These are phyloP conservation scores for Stereocaulon alpinum DNA, from an alignment of 495 filamentous ascomycete species.

Conservation along the genomic window DNA sequence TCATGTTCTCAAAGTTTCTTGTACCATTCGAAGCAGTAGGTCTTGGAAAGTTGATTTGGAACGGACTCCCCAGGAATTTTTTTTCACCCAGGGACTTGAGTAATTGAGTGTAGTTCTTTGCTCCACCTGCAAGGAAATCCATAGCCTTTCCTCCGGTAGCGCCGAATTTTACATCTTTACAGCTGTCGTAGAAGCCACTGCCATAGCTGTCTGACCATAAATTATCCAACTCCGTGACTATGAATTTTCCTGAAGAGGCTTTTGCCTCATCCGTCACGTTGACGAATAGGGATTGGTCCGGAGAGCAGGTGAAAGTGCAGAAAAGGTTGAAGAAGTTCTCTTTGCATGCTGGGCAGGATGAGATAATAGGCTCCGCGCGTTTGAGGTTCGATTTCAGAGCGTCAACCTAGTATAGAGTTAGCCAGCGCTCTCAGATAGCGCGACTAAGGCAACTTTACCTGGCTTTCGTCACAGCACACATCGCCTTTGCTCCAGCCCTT, in stretches of 20 bases:
- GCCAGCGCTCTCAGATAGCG: background rate
- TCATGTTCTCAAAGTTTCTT: slow-evolving; percentile 49
- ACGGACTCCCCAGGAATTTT: slow-evolving; percentile 80
- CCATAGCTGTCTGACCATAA: slow-evolving; percentile 81
- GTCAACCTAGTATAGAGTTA: slow-evolving; percentile 46
- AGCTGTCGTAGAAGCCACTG: slow-evolving; percentile 86
- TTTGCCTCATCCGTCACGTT: slow-evolving; percentile 74
- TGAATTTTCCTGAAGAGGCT: slow-evolving; percentile 52
- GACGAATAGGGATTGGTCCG: slow-evolving; percentile 88
- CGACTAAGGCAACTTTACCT: slow-evolving; percentile 41
- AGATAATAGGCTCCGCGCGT: slow-evolving; percentile 78
- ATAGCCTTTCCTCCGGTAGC: slow-evolving; percentile 86
- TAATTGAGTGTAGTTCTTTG: slow-evolving; percentile 77
- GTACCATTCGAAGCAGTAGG: slow-evolving; percentile 28
- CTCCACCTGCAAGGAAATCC: slow-evolving; percentile 88
- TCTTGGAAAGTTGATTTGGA: slow-evolving; percentile 88
- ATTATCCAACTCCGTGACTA: slow-evolving; percentile 84
- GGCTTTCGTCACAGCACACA: slow-evolving; percentile 75
- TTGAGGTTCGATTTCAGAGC: slow-evolving; percentile 69
- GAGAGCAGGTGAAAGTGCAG: slow-evolving; percentile 95
- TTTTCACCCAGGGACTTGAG: slow-evolving; percentile 88
- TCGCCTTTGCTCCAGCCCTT: slow-evolving; percentile 69
- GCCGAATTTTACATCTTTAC: slow-evolving; percentile 97
- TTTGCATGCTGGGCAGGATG: slow-evolving; percentile 89
- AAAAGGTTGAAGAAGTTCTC: slow-evolving; percentile 97